Percentiles rank a stretch among this genome's conserved stretches.
Conservation (phyloP, 495 filamentous ascomycete genomes). For the Penicillium simplicissimum region DNA sequence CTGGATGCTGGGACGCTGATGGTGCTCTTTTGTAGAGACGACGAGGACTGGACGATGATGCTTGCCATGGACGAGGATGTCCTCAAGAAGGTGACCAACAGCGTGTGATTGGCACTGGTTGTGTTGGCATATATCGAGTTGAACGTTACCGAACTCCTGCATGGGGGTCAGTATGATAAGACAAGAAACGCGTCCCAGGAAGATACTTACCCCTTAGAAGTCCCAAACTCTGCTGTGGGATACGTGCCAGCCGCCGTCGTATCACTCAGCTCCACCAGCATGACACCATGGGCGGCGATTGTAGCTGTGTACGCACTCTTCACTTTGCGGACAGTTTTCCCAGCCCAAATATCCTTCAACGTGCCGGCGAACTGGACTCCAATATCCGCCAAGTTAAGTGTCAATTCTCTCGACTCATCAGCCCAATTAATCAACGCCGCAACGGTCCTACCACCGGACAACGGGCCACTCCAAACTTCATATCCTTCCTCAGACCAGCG, state of each 20-base stretch:
- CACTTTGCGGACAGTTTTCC: slow-evolving; percentile 27
- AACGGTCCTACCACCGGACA: slow-evolving; percentile 41
- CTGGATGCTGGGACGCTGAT: slow-evolving; percentile 16
- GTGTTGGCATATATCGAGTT: slow-evolving; percentile 38
- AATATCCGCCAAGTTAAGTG: slow-evolving; percentile 40
- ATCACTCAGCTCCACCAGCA: slow-evolving; percentile 43
- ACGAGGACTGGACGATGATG: slow-evolving; percentile 9
- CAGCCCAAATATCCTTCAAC: slow-evolving; percentile 48
- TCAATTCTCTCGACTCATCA: slow-evolving; percentile 38
- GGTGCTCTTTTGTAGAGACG: slow-evolving; percentile 6
- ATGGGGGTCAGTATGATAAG: not conserved
- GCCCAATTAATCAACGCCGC: slow-evolving; percentile 49
- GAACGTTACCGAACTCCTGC: slow-evolving; percentile 29
- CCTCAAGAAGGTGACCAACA: slow-evolving; percentile 29
- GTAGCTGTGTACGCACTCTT: slow-evolving; percentile 39
- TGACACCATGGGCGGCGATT: slow-evolving; percentile 45
- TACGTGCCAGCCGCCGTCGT: slow-evolving; percentile 33
- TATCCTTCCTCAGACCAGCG: slow-evolving; percentile 45
- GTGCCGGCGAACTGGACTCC: slow-evolving; percentile 40
- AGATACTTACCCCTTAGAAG: slow-evolving; percentile 23
- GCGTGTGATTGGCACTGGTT: slow-evolving; percentile 33
- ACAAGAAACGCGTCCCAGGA: too few relatives aligned
- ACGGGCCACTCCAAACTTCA: slow-evolving; percentile 51
- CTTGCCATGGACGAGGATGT: slow-evolving; percentile 4
- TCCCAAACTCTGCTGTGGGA: slow-evolving; percentile 22